phyloP scores from a whole-genome alignment of 2,329 filamentous ascomycete species.

The Penicillium palitans region DNA sequence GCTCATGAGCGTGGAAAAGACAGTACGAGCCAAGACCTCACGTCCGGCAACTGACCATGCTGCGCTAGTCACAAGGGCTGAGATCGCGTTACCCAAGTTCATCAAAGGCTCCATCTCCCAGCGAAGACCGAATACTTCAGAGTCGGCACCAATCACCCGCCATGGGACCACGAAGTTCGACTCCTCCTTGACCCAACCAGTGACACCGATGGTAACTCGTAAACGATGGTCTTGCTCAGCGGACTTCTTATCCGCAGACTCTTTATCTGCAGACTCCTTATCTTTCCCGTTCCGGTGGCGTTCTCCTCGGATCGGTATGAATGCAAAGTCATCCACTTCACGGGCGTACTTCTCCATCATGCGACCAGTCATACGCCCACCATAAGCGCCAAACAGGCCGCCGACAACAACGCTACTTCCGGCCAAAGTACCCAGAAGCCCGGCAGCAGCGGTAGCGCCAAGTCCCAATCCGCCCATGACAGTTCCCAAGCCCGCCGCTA shows the following conservation, averaged over 20 bases:
- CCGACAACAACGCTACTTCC: slow-evolving; percentile 79
- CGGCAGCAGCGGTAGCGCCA: slow-evolving; percentile 70
- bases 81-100: slow-evolving; percentile 75
- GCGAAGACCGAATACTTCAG: slow-evolving; percentile 77
- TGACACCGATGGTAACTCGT: slow-evolving; percentile 78
- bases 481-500: slow-evolving; percentile 75
- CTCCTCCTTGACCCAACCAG: slow-evolving; percentile 74
- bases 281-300: slow-evolving; percentile 44
- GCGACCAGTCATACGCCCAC: slow-evolving; percentile 75
- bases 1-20: slow-evolving; percentile 65
- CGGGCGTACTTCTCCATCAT: slow-evolving; percentile 86
- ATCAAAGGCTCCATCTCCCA: slow-evolving; percentile 79
- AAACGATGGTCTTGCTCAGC: slow-evolving; percentile 63
- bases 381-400: slow-evolving; percentile 88
- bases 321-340: slow-evolving; percentile 85
- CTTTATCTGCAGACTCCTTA: slow-evolving; percentile 46
- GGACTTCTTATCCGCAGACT: slow-evolving; percentile 43
- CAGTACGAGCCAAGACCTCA: slow-evolving; percentile 72
- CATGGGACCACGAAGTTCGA: slow-evolving; percentile 76
- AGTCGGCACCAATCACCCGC: slow-evolving; percentile 69
- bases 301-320: slow-evolving; percentile 68
- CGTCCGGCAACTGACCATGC: slow-evolving; percentile 74
- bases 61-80: slow-evolving; percentile 72
- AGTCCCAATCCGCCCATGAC: slow-evolving; percentile 76
- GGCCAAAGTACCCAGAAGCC: slow-evolving; percentile 75